Base-by-base conservation (phyloP, 352 stramenopile genomes). In the Globisporangium acanthophoron region DNA sequence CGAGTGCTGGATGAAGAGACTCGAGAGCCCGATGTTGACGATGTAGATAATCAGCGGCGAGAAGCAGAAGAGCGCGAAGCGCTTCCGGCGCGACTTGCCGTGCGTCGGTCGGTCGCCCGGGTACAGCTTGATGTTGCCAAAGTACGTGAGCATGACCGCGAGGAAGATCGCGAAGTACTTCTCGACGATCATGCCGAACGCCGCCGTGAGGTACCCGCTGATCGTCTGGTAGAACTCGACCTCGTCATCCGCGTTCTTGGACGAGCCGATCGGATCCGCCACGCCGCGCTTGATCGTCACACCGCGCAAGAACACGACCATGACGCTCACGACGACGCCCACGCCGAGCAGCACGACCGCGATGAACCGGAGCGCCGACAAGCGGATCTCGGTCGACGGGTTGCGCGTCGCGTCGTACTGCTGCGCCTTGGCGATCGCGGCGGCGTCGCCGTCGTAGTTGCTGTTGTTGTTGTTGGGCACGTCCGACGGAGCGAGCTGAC, bases 81-180 rank as follows among this genome's bases (percentile, higher is more conserved):
- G 33, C 44, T 59, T 59, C 6, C 16, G 16, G 3, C 43, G 27
- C 0, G 40, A 29, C 40, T 50, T 15, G 21, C 54, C 54, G 33
- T 43, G 29, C 29, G 27, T 20, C 44, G 54, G 54, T 0, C 29
- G 40, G 24, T 59, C 54, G 21, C 41, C 29, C 9, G 54, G 54
- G 40, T 53, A 59, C 54, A 43, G 15, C n/a, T 44, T 50, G 0
- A 15, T 4, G 44, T 59, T 59, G 21, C 31, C 54, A 31, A 59
- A 59, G 44, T 53, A 59, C 54, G 54, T 59, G 41, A 50, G 24
- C 54, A 59, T 59, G 41, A 59, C 54, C 5, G 54, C 31, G 24
- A 59, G 31, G 54, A 59, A 59, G 44, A 59, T 37, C 16, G 40
- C 54, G 31, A 59, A 59, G 44, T 52, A 53, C 54, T 41, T 29